Conservation (phyloP, 2,329 filamentous ascomycete genomes). For the Chaetomiaceae sp. region DNA sequence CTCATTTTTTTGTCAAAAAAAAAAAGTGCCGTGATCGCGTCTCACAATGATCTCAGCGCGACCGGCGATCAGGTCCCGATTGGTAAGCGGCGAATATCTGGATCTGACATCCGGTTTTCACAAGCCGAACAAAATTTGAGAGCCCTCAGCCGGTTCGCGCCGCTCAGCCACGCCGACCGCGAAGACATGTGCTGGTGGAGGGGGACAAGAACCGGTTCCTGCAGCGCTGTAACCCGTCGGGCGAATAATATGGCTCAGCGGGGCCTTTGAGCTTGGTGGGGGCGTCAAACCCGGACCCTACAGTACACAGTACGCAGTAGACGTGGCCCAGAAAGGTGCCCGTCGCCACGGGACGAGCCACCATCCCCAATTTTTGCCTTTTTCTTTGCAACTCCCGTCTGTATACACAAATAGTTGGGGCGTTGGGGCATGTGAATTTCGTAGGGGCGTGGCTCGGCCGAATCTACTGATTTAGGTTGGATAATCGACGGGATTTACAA, state of each 20-base stretch:
- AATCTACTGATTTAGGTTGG: too few species aligned
- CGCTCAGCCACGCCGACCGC: constrained; percentile 15
- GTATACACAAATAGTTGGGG: too few species aligned
- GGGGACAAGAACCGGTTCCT: constrained; percentile 12
- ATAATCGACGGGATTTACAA: too few species aligned
- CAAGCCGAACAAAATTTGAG: not conserved
- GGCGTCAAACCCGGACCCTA: not conserved
- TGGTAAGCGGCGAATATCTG: not conserved
- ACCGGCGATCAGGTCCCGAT: not conserved
- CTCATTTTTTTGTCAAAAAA: too few species aligned
- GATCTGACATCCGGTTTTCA: not conserved
- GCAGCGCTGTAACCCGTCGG: constrained; percentile 11
- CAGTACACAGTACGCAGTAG: too few species aligned
- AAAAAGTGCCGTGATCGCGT: not conserved
- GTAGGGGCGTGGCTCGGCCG: too few species aligned
- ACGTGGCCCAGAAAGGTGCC: constrained; percentile 2
- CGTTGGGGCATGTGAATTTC: too few species aligned
- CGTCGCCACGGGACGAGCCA: not conserved
- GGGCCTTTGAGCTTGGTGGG: not conserved
- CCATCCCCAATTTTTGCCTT: too few species aligned
- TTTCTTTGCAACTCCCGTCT: too few species aligned
- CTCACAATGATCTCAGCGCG: not conserved
- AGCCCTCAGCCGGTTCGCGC: not conserved
- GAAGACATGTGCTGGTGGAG: not conserved
- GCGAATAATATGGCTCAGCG: constrained; percentile 10